Percentiles rank a stretch among this genome's conserved stretches.
These are phyloP conservation scores for Trichomonas gallinae DNA, from an alignment of 208 protist species.

Conservation along the genomic window DNA sequence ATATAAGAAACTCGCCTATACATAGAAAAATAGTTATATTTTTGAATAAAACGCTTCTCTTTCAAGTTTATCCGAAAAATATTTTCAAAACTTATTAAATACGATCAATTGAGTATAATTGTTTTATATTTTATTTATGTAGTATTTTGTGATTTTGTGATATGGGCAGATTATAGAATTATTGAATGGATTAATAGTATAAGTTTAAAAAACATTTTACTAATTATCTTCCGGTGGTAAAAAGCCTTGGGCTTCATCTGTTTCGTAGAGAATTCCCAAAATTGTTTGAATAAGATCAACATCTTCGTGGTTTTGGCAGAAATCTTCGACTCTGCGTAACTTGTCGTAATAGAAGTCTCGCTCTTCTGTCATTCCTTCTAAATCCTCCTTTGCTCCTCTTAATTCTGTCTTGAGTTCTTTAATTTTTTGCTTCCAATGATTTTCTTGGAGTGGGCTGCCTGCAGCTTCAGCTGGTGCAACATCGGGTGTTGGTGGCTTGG, in stretches of 20 bases:
- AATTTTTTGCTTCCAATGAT: background rate
- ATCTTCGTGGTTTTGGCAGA: background rate
- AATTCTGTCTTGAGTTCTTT: background rate
- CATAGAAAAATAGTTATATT: no score
- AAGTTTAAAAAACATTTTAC: no score
- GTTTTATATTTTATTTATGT: no score
- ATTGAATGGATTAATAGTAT: no score
- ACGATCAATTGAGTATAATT: no score
- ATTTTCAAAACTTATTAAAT: no score
- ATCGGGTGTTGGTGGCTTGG: background rate
- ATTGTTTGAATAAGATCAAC: background rate
- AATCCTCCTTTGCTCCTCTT: background rate
- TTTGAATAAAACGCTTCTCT: no score
- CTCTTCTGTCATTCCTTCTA: background rate
- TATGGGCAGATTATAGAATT: no score
- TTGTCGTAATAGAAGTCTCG: background rate
- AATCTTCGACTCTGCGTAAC: background rate
- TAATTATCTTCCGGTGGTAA: background rate
- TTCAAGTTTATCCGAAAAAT: no score
- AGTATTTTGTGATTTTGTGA: no score
- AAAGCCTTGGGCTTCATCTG: background rate
- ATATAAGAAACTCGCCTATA: no score
- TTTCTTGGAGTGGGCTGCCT: background rate
- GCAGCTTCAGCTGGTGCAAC: background rate
- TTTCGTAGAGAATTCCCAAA: background rate